phyloP scores from a whole-genome alignment of 2,329 filamentous ascomycete genomes.

The Penicillium nordicum region DNA sequence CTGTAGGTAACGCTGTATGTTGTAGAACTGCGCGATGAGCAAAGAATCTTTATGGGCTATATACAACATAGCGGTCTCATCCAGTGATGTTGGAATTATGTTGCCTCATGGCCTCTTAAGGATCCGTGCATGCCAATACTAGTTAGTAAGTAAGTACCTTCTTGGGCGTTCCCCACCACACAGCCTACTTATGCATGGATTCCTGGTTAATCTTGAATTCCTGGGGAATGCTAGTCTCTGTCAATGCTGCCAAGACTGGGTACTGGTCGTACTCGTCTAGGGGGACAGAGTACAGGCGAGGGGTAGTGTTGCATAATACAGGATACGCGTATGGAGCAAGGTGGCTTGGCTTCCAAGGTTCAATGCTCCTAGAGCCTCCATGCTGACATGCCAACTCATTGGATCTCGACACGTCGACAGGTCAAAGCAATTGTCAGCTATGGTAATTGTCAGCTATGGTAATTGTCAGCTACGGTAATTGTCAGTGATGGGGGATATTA shows the following conservation, averaged over 20 bases:
- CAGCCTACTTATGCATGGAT: not conserved
- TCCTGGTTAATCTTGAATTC: not conserved
- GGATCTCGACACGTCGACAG: not conserved
- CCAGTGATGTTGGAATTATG: not conserved
- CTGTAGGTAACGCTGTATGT: not conserved
- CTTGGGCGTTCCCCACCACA: not conserved
- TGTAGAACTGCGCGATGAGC: not conserved
- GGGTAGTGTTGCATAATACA: not conserved
- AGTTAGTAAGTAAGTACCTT: not conserved
- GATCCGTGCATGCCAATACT: not conserved
- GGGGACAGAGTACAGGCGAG: not conserved
- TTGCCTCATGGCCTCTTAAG: constrained; percentile 1
- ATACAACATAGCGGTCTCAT: not conserved
- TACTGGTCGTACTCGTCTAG: not conserved
- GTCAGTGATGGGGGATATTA: not conserved
- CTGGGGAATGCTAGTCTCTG: constrained; percentile 8
- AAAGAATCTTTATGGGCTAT: not conserved
- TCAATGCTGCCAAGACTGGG: constrained; percentile 1
- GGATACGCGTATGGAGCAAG: not conserved
- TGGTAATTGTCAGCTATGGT: not conserved
- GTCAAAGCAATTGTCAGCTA: not conserved
- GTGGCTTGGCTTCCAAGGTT: constrained; percentile 2
- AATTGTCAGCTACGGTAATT: not conserved
- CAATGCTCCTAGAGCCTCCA: not conserved
- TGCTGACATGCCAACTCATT: constrained; percentile 3